Evolutionary conservation across 2,329 filamentous ascomycete genomes (phyloP).

Genomic region (Fusarium sp.): DNA sequence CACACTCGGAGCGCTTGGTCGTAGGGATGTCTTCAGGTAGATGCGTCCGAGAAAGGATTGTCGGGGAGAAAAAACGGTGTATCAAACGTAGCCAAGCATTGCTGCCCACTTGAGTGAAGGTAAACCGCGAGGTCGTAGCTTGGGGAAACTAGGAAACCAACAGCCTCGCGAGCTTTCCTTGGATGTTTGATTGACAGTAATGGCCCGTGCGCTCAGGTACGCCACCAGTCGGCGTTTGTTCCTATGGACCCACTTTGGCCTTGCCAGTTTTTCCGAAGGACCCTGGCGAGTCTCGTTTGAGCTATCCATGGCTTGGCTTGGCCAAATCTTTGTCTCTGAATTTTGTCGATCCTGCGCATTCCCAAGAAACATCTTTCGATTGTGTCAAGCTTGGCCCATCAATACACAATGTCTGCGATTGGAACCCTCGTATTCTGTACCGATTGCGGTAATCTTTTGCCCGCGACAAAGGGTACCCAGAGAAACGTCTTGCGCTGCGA

Average conservation of each 20-base stretch:
- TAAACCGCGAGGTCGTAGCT: constrained; percentile 36
- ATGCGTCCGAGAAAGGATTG: constrained; percentile 1
- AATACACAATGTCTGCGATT: constrained; percentile 79
- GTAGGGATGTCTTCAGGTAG: constrained; percentile 2
- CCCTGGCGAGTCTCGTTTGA: constrained; percentile 23
- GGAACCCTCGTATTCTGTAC: constrained; percentile 93
- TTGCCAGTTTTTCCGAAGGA: constrained; percentile 49
- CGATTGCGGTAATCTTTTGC: constrained; percentile 90
- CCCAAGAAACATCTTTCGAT: constrained; percentile 10
- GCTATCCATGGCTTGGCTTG: constrained; percentile 35
- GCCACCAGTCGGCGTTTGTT: constrained; percentile 44
- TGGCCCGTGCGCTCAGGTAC: constrained; percentile 37
- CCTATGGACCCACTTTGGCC: constrained; percentile 37
- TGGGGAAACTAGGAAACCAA: constrained; percentile 39
- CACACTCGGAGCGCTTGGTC: constrained; percentile 13
- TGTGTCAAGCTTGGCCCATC: constrained; percentile 3
- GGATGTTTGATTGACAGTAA: constrained; percentile 29
- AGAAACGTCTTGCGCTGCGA: constrained; percentile 84
- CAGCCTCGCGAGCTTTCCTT: constrained; percentile 45
- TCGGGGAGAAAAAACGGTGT: neutral
- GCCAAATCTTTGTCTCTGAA: constrained; percentile 45
- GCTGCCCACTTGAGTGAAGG: constrained; percentile 28
- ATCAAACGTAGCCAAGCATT: constrained; percentile 42
- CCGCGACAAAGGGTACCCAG: constrained; percentile 79
- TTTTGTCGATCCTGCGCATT: constrained; percentile 25